Percentiles rank a stretch among this genome's conserved stretches.
phyloP scores from a whole-genome alignment of 2,329 filamentous ascomycete species.

The Penicillium sp. region DNA sequence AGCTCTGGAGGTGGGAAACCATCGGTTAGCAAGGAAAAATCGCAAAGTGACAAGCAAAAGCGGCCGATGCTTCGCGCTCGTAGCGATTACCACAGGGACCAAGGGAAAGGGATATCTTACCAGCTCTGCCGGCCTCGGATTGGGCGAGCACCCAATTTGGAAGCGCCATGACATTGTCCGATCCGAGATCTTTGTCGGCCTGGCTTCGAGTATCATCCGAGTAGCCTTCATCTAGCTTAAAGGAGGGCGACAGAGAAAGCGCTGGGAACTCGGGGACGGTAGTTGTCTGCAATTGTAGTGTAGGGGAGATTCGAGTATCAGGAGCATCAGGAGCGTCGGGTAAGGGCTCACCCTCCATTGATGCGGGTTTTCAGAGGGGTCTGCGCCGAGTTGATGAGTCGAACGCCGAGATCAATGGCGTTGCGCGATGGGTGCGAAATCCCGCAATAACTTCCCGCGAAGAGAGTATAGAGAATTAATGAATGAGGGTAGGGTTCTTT shows the following conservation, averaged over 20 bases:
- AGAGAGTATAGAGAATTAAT: not conserved
- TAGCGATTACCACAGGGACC: not conserved
- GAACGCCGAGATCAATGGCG: conserved; percentile 1
- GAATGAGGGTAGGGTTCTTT: not conserved
- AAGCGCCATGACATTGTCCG: conserved; percentile 38
- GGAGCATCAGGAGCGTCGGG: conserved; percentile 13
- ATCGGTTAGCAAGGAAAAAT: conserved; percentile 14
- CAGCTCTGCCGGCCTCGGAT: conserved; percentile 48
- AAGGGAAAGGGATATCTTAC: conserved; percentile 30
- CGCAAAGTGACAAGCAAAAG: not conserved
- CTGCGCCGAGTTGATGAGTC: conserved; percentile 3
- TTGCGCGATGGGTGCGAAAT: conserved; percentile 1
- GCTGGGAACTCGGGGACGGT: conserved; percentile 24
- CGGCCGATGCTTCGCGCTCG: not conserved
- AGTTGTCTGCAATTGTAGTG: conserved; percentile 20
- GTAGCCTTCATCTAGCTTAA: conserved; percentile 74
- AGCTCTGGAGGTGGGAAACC: conserved; percentile 52
- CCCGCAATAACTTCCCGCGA: not conserved
- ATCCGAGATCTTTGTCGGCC: conserved; percentile 31
- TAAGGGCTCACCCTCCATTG: conserved; percentile 27
- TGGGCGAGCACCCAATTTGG: conserved; percentile 49
- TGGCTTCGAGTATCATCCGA: conserved; percentile 60
- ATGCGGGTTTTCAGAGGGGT: conserved; percentile 6
- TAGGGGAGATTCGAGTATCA: conserved; percentile 18
- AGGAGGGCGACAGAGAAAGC: conserved; percentile 33